Evolutionary conservation across 1,284 basidiomycete genomes (phyloP), one percentile per base, ranked within the genome.

Genomic region (Ustilago nuda): DNA sequence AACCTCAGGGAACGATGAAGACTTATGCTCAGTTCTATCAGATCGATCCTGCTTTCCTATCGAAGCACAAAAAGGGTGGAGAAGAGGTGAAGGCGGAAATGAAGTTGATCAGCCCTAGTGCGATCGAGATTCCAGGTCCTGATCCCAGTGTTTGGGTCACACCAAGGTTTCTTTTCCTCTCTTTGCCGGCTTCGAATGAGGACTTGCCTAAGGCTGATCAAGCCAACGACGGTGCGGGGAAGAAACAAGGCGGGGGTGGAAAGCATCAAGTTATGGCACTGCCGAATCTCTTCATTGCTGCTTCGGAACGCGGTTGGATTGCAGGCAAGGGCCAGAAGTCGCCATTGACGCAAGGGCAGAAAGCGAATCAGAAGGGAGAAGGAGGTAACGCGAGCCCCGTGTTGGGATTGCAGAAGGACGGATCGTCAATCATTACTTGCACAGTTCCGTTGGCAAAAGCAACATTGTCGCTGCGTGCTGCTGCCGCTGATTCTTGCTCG

Each of bases 1-100:
- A 93, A n/a, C 90, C 91, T 15, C 72, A 75, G 39, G 72, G 75
- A 9, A 72, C 70, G 19, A 69, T 72, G 66, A 67, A 69, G 54
- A 69, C 59, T 1, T 79, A 74, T 27, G 78, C 72, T 23, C 76
- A 75, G 48, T 73, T 77, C 65, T 76, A 62, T 48, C 67, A 71
- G 57, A 57, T 65, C 57, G 63, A 74, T 39, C 59, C 73, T 5
- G 43, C 61, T 5, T 72, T 63, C 30, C 36, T 57, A 0, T 61
- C 57, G 1, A 48, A 32, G 8, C 37, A 52, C 27, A 56, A 56
- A 8, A 30, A 23, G 4, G 50, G 46, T 0, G 66, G 59, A 1
- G 62, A 74, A 8, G 17, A 56, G 13, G 59, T 65, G 30, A 69
- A 57, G 17, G 71, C 66, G 3, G 63, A 66, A 2, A 32, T 73